Evolutionary conservation across 2,329 filamentous ascomycete genomes (phyloP).

Genomic region (Shiraia bambusicola): DNA sequence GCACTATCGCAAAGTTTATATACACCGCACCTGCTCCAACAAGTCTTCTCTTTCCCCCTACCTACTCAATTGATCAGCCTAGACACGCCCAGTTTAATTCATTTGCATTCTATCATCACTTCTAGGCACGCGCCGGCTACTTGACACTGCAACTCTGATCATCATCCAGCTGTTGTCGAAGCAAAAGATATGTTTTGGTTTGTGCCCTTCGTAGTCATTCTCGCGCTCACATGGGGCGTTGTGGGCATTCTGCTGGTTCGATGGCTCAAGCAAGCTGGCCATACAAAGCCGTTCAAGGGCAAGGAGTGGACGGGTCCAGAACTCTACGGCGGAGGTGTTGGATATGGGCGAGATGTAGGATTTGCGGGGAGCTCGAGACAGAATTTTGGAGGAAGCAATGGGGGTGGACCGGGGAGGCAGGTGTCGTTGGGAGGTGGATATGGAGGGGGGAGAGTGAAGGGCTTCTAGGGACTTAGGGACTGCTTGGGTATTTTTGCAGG

Average conservation of each 20-base stretch:
- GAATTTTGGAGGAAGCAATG: background rate
- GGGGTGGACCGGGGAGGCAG: constrained; percentile 4
- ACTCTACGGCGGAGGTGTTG: constrained; percentile 11
- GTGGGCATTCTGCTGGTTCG: constrained; percentile 20
- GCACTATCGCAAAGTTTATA: no score
- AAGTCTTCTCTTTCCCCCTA: no score
- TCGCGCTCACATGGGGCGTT: constrained; percentile 18
- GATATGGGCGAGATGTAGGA: constrained; percentile 8
- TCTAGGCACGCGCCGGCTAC: background rate
- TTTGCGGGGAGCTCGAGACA: background rate
- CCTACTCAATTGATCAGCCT: no score
- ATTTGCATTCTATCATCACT: no score
- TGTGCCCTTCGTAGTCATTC: constrained; percentile 16
- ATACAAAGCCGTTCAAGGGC: constrained; percentile 15
- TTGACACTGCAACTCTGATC: background rate
- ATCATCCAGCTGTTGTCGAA: background rate
- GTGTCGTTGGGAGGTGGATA: constrained; percentile 9
- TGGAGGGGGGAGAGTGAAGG: constrained; percentile 21
- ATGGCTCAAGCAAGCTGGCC: constrained; percentile 22
- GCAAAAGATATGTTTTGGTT: constrained; percentile 7
- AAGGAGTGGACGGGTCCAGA: constrained; percentile 7
- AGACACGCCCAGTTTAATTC: no score
- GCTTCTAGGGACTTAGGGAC: constrained; percentile 4
- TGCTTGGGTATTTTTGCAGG: no score
- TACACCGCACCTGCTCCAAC: no score